Base-by-base conservation (phyloP, 192 early-diverging fungal species). In the Chytriomyces confervae region DNA sequence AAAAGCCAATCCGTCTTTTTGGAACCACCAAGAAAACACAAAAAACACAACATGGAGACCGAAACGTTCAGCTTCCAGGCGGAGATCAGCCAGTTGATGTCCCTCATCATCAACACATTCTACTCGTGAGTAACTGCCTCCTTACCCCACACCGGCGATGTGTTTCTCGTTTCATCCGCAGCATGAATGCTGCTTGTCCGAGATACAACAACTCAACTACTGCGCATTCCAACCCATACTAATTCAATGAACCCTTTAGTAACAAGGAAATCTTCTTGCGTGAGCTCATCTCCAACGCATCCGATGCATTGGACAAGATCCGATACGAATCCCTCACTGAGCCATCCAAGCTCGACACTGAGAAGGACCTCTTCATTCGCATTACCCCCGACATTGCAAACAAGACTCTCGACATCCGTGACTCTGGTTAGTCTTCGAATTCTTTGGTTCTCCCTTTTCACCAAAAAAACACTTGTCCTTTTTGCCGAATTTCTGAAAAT, bases 51-150 rank as follows among this genome's bases (percentile, higher is more conserved):
- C 36, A 36, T 36, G 36, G 53, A 50, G 18, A 20, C 74, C 46
- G 87, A 88, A 72, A 88, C 87, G 4, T 96, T 95, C 86, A 90
- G 91, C 81, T 97, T 98, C 90, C 93, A 97, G 91, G 97, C 97
- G 93, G 97, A 99, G 92, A 97, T 99, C 83, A 94, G 93, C 92
- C 87, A 88, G 80, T 88, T 99, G 88, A 99, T 99, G 98, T 94
- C 93, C 80, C 93, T 99, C 83, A 98, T 99, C 92, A 98, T 99
- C 92, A 99, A 99, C 93, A 97, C 98, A 80, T 96, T 99, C 87
- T 98, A 98, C 89, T 76, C 79, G 79, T 80, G 50, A 23, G 74
- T 74, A 68, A 53, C 29, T 2, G 9, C 68, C 68, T 48, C 46
- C 24, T 18, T 9, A 69, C 47, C 47, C 9, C 27, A 45, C 13